Evolutionary conservation across 2,329 filamentous ascomycete genomes (phyloP).

Genomic region (Aspergillus puulaauensis): DNA sequence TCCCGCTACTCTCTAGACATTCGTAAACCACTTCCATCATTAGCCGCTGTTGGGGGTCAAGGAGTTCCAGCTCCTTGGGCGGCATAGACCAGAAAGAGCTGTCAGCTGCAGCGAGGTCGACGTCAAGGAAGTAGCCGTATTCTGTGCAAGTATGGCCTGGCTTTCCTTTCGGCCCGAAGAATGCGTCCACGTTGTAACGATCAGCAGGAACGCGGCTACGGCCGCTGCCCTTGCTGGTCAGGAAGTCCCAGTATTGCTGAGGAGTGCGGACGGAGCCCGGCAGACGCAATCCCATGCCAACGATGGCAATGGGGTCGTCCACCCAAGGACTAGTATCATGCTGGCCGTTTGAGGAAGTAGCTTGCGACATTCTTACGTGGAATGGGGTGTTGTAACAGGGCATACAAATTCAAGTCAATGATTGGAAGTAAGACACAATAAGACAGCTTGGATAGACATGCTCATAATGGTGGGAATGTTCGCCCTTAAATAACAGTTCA

Average conservation of each 20-base stretch:
- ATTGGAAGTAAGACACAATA: background rate
- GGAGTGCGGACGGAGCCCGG: constrained; percentile 19
- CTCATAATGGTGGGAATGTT: background rate
- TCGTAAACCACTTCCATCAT: constrained; percentile 34
- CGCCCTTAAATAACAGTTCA: background rate
- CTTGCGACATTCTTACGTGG: background rate
- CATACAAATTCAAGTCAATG: background rate
- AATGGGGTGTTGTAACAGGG: background rate
- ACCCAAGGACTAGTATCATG: background rate
- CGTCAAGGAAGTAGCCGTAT: constrained; percentile 29
- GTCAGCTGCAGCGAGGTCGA: constrained; percentile 25
- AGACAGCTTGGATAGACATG: background rate
- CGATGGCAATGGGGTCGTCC: constrained; percentile 11
- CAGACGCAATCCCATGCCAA: constrained; percentile 16
- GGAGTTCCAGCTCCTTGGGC: constrained; percentile 20
- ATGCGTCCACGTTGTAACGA: constrained; percentile 26
- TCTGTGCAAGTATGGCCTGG: constrained; percentile 1
- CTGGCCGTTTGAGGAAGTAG: background rate
- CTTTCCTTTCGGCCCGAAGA: constrained; percentile 18
- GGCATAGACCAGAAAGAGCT: constrained; percentile 26
- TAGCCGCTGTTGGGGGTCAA: constrained; percentile 35
- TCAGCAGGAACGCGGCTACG: constrained; percentile 20
- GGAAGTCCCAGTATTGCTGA: constrained; percentile 23
- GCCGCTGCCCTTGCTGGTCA: constrained; percentile 18
- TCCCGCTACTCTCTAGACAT: constrained; percentile 30